phyloP scores from a whole-genome alignment of 345 rosid species.

The Cardamine chenopodiifolia region DNA sequence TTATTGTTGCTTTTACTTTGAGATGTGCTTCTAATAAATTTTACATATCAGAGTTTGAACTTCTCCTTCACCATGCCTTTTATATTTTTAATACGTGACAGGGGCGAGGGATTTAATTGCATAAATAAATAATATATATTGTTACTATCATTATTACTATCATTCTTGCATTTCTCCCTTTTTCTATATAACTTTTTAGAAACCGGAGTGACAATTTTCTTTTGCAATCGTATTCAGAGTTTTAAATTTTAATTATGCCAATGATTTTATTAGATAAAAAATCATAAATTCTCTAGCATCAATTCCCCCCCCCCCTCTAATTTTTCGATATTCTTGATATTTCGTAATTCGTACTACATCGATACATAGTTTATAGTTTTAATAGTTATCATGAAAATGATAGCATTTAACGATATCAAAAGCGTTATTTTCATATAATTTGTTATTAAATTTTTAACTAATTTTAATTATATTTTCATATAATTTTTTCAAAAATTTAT shows the following conservation, averaged over 20 bases:
- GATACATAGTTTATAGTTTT: not conserved
- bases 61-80: slow-evolving; percentile 27
- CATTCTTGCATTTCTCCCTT: not conserved
- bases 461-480: too few species aligned
- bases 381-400: too few species aligned
- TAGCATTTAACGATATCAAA: not conserved
- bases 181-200: not conserved
- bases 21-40: not conserved
- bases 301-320: not conserved
- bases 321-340: not conserved
- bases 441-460: too few species aligned
- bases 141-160: not conserved
- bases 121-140: not conserved
- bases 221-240: not conserved
- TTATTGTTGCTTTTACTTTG: slow-evolving; percentile 17
- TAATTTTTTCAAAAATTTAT: too few species aligned
- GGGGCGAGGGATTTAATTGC: not conserved
- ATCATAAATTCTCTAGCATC: not conserved
- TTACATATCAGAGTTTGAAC: not conserved
- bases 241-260: not conserved
- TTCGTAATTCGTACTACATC: not conserved
- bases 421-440: too few species aligned
- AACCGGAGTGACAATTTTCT: too few species aligned
- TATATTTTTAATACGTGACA: not conserved
- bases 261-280: not conserved